Evolutionary conservation across 345 rosid genomes (phyloP).

Genomic region (Moricandia moricandioides): DNA sequence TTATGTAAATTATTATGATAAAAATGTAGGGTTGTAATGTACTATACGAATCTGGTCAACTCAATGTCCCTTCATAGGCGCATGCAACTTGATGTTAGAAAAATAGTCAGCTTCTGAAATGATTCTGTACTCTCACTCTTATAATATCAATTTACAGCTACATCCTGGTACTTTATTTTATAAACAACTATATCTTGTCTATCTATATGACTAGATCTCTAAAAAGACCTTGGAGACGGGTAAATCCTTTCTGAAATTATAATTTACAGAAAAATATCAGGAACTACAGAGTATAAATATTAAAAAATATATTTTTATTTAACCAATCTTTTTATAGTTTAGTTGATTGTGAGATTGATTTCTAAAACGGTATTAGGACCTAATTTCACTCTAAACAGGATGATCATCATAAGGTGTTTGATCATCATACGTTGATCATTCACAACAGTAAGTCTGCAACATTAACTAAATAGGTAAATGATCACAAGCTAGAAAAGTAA

Average conservation of each 20-base stretch:
- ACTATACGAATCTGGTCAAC: constrained; percentile 33
- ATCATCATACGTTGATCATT: neutral
- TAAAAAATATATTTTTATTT: neutral
- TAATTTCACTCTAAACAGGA: neutral
- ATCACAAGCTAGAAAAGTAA: neutral
- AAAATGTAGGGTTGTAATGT: constrained; percentile 13
- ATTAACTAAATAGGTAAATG: neutral
- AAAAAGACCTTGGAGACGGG: constrained; percentile 5
- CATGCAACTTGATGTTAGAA: constrained; percentile 35
- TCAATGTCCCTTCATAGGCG: neutral
- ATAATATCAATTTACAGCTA: constrained; percentile 22
- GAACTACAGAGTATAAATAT: neutral
- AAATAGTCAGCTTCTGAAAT: constrained; percentile 33
- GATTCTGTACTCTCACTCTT: constrained; percentile 29
- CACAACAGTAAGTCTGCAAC: neutral
- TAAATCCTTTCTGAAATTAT: neutral
- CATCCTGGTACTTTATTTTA: constrained; percentile 26
- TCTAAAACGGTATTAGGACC: neutral
- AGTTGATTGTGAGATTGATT: neutral
- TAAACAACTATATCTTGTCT: constrained; percentile 24
- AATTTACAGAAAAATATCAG: neutral
- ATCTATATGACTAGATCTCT: neutral
- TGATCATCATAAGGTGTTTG: neutral
- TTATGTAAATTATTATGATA: neutral
- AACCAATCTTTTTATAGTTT: neutral